A percentile compares a stretch with the other conserved stretches of the same genome.
Evolutionary conservation across 2,329 filamentous ascomycete genomes (phyloP).

Genomic region (Madurella mycetomatis): DNA sequence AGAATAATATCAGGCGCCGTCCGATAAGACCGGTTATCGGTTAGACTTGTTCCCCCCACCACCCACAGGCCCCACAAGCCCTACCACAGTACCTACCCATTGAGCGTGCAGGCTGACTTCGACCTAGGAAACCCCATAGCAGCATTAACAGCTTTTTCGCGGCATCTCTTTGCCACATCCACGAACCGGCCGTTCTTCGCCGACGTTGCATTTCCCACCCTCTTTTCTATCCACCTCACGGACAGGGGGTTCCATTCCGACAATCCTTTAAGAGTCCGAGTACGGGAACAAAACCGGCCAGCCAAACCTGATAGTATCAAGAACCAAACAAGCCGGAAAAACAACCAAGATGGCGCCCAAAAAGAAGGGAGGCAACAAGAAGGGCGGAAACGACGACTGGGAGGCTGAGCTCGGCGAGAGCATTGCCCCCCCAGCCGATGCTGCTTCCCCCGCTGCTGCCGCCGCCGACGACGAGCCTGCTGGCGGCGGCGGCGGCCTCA

Average conservation of each 20-base stretch:
- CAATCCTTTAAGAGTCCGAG: slow-evolving; percentile 1
- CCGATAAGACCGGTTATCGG: slow-evolving; percentile 10
- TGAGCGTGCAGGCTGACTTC: background rate
- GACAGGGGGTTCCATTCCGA: background rate
- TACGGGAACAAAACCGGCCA: background rate
- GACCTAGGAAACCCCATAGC: background rate
- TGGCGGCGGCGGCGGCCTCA: slow-evolving; percentile 61
- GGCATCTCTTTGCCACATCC: slow-evolving; percentile 6
- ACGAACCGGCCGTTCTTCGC: background rate
- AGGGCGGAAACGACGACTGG: slow-evolving; percentile 80
- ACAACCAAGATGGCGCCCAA: slow-evolving; percentile 74
- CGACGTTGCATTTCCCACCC: slow-evolving; percentile 2
- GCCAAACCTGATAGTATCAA: background rate
- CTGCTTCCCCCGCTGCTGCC: slow-evolving; percentile 47
- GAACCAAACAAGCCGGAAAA: background rate
- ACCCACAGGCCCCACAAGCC: slow-evolving; percentile 11
- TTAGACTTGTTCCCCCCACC: slow-evolving; percentile 5
- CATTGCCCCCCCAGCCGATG: slow-evolving; percentile 56
- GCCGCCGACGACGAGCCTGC: slow-evolving; percentile 51
- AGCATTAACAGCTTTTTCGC: slow-evolving; percentile 9
- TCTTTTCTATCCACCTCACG: background rate
- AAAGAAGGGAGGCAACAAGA: slow-evolving; percentile 76
- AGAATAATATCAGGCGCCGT: background rate
- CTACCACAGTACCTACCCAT: slow-evolving; percentile 9
- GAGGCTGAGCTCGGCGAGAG: slow-evolving; percentile 85